phyloP scores from a whole-genome alignment of 768 basidiomycete genomes.

The Leccinum subtestaceum region DNA sequence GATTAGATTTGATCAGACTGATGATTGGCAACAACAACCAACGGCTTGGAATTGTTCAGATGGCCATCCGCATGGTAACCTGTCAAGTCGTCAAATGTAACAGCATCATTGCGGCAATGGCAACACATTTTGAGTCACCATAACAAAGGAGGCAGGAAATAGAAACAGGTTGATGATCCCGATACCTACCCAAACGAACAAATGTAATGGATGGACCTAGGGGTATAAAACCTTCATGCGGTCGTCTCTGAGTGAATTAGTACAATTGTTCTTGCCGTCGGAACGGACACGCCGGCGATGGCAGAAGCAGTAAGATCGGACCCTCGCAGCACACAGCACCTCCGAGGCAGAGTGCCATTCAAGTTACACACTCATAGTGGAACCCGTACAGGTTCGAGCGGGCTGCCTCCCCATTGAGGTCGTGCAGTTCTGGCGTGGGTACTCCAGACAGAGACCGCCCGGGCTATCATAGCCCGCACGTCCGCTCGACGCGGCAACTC shows the following conservation, averaged over 20 bases:
- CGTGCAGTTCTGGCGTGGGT: slow-evolving; percentile 31
- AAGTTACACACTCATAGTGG: slow-evolving; percentile 10
- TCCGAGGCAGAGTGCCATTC: neutral
- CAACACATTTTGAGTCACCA: neutral
- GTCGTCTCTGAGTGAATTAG: neutral
- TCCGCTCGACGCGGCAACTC: slow-evolving; percentile 19
- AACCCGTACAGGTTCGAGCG: slow-evolving; percentile 17
- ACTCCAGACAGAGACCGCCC: slow-evolving; percentile 6
- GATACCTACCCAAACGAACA: neutral
- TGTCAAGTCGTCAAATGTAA: neutral
- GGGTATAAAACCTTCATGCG: neutral
- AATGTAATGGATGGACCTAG: neutral
- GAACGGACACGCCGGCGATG: neutral
- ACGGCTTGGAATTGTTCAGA: neutral
- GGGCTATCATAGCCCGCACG: slow-evolving; percentile 28
- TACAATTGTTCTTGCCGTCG: neutral
- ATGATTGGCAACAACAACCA: neutral
- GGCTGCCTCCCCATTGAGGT: slow-evolving; percentile 24
- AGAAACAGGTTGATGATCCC: too few relatives aligned
- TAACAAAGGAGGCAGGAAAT: slow-evolving; percentile 3
- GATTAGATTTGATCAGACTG: neutral
- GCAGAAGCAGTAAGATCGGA: too few relatives aligned
- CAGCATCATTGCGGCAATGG: neutral
- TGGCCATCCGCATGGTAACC: neutral
- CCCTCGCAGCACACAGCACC: neutral